phyloP scores from a whole-genome alignment of 164 flowering plant species.

The Kalanchoe fedtschenkoi region DNA sequence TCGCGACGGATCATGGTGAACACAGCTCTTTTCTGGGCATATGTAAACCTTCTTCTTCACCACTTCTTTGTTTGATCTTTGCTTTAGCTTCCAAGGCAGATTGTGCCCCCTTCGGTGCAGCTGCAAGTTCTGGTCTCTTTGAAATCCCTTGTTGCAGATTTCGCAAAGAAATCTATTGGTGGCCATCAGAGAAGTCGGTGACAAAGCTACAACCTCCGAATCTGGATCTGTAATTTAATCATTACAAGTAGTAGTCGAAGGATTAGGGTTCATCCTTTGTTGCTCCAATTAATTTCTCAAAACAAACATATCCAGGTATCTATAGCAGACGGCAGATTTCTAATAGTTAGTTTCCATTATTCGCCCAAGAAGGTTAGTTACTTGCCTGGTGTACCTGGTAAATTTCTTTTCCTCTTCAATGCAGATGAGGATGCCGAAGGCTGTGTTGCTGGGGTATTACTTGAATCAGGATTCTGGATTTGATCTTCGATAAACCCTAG shows the following conservation, averaged over 20 bases:
- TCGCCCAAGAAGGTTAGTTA: not conserved
- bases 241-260: slow-evolving; percentile 1
- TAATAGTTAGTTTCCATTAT: not conserved
- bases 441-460: not conserved
- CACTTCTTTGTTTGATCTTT: slow-evolving; percentile 38
- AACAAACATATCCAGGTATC: not conserved
- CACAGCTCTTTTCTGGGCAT: slow-evolving; percentile 65
- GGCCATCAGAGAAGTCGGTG: slow-evolving; percentile 63
- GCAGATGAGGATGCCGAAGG: slow-evolving; percentile 14
- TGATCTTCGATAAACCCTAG: slow-evolving; percentile 26
- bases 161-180: slow-evolving; percentile 64
- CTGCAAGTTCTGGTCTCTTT: slow-evolving; percentile 69
- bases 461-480: slow-evolving; percentile 26
- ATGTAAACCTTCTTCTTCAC: slow-evolving; percentile 54
- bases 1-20: slow-evolving; percentile 59
- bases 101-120: slow-evolving; percentile 62
- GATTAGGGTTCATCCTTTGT: not conserved
- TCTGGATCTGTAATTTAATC: slow-evolving; percentile 48
- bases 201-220: slow-evolving; percentile 63
- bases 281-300: too few species aligned
- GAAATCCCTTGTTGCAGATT: slow-evolving; percentile 74
- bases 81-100: slow-evolving; percentile 60
- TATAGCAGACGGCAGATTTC: too few species aligned
- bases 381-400: slow-evolving; percentile 71
- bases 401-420: slow-evolving; percentile 45